phyloP scores from a whole-genome alignment of 2,329 filamentous ascomycete genomes.

The Zymoseptoria pseudotritici region DNA sequence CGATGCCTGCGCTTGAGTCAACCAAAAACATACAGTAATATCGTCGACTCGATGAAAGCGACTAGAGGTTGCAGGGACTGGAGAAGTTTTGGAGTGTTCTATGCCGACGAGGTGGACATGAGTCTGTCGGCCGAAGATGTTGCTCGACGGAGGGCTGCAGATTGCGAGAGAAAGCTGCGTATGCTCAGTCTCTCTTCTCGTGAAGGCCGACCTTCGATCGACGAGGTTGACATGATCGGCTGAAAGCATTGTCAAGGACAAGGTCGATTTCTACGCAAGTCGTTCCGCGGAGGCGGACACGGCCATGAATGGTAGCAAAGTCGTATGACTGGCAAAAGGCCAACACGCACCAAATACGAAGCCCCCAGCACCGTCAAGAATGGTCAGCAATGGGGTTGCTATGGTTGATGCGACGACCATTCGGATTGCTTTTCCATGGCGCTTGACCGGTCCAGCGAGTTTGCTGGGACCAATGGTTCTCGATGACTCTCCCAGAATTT shows the following conservation, averaged over 20 bases:
- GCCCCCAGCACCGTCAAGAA: too few species aligned
- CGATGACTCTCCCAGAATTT: neutral
- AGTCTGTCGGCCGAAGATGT: constrained; percentile 22
- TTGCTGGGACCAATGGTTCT: neutral
- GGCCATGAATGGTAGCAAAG: neutral
- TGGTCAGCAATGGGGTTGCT: too few species aligned
- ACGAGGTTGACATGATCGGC: constrained; percentile 20
- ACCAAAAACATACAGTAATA: constrained; percentile 26
- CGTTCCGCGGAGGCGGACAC: too few species aligned
- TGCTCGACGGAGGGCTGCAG: constrained; percentile 15
- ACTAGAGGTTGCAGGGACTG: constrained; percentile 27
- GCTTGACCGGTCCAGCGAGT: neutral
- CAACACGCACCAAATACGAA: neutral
- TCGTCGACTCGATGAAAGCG: constrained; percentile 28
- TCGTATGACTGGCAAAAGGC: neutral
- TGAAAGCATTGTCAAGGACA: constrained; percentile 4
- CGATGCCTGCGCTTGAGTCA: constrained; percentile 27
- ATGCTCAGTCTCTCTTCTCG: constrained; percentile 18
- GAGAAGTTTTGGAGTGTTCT: constrained; percentile 28
- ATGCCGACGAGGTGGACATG: constrained; percentile 27
- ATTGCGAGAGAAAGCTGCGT: constrained; percentile 23
- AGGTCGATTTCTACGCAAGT: too few species aligned
- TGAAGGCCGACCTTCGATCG: constrained; percentile 10
- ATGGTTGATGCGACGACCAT: too few species aligned
- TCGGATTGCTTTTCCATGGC: neutral